Conservation (phyloP, 2,329 filamentous ascomycete genomes). For the Fusarium aywerte region DNA sequence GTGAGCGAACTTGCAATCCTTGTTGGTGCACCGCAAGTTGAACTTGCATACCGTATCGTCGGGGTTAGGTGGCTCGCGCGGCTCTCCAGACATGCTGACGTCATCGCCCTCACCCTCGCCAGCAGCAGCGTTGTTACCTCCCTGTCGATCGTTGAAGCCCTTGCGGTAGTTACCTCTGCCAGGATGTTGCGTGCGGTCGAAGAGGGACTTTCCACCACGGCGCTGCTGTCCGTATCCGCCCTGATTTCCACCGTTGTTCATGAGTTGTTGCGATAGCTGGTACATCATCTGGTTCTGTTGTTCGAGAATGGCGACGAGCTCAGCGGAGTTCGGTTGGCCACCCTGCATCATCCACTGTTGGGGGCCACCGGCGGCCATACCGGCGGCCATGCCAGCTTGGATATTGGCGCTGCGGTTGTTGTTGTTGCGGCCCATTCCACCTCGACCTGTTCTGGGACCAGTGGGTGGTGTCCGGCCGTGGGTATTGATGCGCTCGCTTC, state of each 20-base stretch:
- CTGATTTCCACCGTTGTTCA: slow-evolving; percentile 63
- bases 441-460: slow-evolving; percentile 71
- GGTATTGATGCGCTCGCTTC: slow-evolving; percentile 82
- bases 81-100: slow-evolving; percentile 68
- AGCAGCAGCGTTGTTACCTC: slow-evolving; percentile 53
- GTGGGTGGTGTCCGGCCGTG: slow-evolving; percentile 77
- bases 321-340: slow-evolving; percentile 61
- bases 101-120: slow-evolving; percentile 65
- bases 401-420: slow-evolving; percentile 60
- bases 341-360: slow-evolving; percentile 62
- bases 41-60: slow-evolving; percentile 84
- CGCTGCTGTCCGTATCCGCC: slow-evolving; percentile 52
- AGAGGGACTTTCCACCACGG: slow-evolving; percentile 70
- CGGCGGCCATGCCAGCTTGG: slow-evolving; percentile 61
- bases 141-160: slow-evolving; percentile 54
- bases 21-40: slow-evolving; percentile 88
- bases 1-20: slow-evolving; percentile 91
- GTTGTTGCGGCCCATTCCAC: slow-evolving; percentile 60
- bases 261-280: slow-evolving; percentile 72
- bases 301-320: slow-evolving; percentile 81
- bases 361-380: slow-evolving; percentile 53
- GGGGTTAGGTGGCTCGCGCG: slow-evolving; percentile 65
- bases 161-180: slow-evolving; percentile 64
- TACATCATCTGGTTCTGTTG: slow-evolving; percentile 90
- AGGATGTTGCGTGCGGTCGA: slow-evolving; percentile 75